Evolutionary conservation across 106 monocot species (phyloP).

Genomic region (Agapanthus africanus): DNA sequence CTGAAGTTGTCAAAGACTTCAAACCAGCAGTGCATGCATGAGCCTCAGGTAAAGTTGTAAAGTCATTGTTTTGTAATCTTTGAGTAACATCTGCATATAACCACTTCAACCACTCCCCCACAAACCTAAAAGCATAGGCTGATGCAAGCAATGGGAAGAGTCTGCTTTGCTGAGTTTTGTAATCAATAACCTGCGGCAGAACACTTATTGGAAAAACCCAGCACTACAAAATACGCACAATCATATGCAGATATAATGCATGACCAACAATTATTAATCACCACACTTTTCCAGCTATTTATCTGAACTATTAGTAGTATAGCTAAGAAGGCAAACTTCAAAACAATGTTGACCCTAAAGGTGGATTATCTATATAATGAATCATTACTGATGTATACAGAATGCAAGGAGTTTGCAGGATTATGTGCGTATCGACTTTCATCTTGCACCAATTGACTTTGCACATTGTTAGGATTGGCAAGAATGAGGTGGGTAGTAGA

Average conservation of each 20-base stretch:
- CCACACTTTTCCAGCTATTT: not conserved
- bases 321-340: not conserved
- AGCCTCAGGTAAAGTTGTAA: slow-evolving; percentile 84
- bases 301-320: not conserved
- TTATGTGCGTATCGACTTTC: not conserved
- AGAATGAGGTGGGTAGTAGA: not conserved
- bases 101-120: slow-evolving; percentile 95
- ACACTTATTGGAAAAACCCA: not conserved
- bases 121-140: slow-evolving; percentile 97
- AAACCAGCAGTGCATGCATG: slow-evolving; percentile 99
- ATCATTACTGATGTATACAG: not conserved
- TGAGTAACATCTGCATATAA: slow-evolving; percentile 80
- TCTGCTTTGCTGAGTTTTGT: slow-evolving; percentile 94
- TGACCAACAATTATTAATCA: not conserved
- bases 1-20: slow-evolving; percentile 86
- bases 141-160: slow-evolving; percentile 94
- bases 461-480: not conserved
- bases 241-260: not conserved
- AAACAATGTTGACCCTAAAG: too few relatives aligned
- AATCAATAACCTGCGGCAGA: slow-evolving; percentile 70
- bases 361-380: not conserved
- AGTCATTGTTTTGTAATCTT: slow-evolving; percentile 74
- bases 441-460: not conserved
- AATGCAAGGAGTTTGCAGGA: not conserved
- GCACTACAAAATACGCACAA: not conserved